Conservation (phyloP, 2,329 filamentous ascomycete genomes). For the Metarhizium album region DNA sequence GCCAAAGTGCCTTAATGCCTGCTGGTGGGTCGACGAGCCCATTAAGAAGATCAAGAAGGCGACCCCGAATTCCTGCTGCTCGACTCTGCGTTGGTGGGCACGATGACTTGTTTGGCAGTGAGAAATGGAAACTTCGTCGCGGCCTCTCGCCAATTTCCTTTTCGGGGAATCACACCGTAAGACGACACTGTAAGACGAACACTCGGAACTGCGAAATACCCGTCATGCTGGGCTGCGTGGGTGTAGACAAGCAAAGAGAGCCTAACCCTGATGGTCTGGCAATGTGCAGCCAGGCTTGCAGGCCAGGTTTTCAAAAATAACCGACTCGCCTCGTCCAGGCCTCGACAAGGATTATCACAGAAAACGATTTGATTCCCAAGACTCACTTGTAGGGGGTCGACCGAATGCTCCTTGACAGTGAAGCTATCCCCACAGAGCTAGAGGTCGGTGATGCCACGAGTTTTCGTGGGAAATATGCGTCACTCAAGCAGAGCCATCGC, state of each 20-base stretch:
- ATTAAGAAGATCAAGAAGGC: background rate
- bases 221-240: slow-evolving; percentile 25
- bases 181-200: too few relatives aligned
- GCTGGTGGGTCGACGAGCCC: background rate
- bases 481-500: slow-evolving; percentile 29
- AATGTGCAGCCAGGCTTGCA: background rate
- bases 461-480: slow-evolving; percentile 28
- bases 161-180: background rate
- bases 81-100: background rate
- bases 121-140: background rate
- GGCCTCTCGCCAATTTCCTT: background rate
- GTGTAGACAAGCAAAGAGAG: slow-evolving; percentile 8
- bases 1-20: slow-evolving; percentile 15
- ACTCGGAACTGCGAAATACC: slow-evolving; percentile 22
- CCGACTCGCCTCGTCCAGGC: slow-evolving; percentile 14
- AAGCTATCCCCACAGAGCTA: slow-evolving; percentile 27
- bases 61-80: background rate
- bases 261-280: background rate
- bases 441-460: slow-evolving; percentile 28
- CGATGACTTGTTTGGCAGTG: background rate
- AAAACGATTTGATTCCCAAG: slow-evolving; percentile 30
- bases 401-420: slow-evolving; percentile 23
- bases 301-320: too few relatives aligned
- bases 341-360: slow-evolving; percentile 26
- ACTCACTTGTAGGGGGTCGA: slow-evolving; percentile 30